phyloP scores from a whole-genome alignment of 2,329 filamentous ascomycete species.

The Phoma sp. region DNA sequence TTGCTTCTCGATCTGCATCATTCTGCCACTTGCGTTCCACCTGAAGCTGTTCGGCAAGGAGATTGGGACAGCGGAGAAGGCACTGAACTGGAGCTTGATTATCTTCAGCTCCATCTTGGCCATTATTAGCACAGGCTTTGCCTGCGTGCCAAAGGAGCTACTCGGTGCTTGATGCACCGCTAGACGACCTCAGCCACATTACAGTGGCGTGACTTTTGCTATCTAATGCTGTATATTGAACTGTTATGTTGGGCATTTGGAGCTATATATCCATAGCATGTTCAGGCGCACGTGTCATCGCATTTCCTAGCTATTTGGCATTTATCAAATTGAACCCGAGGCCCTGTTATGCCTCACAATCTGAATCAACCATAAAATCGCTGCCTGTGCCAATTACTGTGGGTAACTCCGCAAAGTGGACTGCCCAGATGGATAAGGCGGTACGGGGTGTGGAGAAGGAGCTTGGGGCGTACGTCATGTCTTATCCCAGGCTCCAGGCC shows the following conservation, averaged over 20 bases:
- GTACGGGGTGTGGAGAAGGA: constrained; percentile 15
- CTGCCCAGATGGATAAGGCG: constrained; percentile 17
- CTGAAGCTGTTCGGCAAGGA: constrained; percentile 85
- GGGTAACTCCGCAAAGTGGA: not conserved
- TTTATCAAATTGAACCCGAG: not conserved
- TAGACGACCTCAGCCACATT: not conserved
- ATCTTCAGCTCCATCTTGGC: constrained; percentile 74
- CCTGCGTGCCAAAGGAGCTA: constrained; percentile 78
- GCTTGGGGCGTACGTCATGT: constrained; percentile 3
- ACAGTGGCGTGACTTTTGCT: not conserved
- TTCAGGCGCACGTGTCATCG: constrained; percentile 8
- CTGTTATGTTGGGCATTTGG: constrained; percentile 9
- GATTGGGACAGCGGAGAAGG: constrained; percentile 68
- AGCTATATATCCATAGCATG: constrained; percentile 16
- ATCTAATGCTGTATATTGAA: not conserved
- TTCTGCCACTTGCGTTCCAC: constrained; percentile 88
- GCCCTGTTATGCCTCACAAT: not conserved
- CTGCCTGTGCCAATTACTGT: not conserved
- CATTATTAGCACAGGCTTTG: constrained; percentile 81
- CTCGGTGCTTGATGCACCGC: constrained; percentile 16
- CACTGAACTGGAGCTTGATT: constrained; percentile 74
- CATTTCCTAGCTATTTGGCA: not conserved
- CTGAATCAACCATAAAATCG: no score
- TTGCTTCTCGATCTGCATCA: constrained; percentile 93
- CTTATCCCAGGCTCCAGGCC: not conserved